phyloP scores from a whole-genome alignment of 2,329 filamentous ascomycete species.

The Botrytis aclada region DNA sequence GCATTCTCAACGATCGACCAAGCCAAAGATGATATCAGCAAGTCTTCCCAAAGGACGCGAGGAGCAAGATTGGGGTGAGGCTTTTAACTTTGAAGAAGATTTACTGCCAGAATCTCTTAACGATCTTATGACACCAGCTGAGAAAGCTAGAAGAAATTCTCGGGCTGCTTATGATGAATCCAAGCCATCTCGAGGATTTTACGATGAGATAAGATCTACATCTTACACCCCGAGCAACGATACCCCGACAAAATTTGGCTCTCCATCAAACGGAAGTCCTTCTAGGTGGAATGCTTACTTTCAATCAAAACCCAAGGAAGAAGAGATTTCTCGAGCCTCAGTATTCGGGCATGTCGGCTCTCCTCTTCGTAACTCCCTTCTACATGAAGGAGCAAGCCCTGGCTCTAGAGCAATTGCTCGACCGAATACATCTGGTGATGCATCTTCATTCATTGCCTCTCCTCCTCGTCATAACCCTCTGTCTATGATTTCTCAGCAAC shows the following conservation, averaged over 20 bases:
- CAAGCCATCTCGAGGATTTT: slow-evolving; percentile 50
- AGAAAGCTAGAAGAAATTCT: slow-evolving; percentile 65
- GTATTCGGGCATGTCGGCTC: slow-evolving; percentile 65
- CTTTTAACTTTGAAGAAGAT: slow-evolving; percentile 84
- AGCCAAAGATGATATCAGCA: slow-evolving; percentile 68
- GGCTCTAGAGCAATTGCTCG: slow-evolving; percentile 44
- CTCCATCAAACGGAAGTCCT: slow-evolving; percentile 55
- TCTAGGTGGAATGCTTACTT: slow-evolving; percentile 61
- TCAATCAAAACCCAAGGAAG: slow-evolving; percentile 56
- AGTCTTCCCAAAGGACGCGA: slow-evolving; percentile 62
- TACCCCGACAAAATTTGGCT: slow-evolving; percentile 56
- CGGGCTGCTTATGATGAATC: slow-evolving; percentile 51
- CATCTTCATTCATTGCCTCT: slow-evolving; percentile 36
- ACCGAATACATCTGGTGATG: slow-evolving; percentile 33
- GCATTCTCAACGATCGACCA: slow-evolving; percentile 63
- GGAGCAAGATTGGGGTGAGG: slow-evolving; percentile 59
- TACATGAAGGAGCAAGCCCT: slow-evolving; percentile 51
- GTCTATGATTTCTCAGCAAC: slow-evolving; percentile 58
- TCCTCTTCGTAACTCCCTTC: slow-evolving; percentile 60
- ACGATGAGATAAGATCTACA: slow-evolving; percentile 45
- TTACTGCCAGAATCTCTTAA: slow-evolving; percentile 73
- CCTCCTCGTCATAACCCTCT: slow-evolving; percentile 45
- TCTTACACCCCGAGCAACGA: slow-evolving; percentile 43
- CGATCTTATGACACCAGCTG: slow-evolving; percentile 63
- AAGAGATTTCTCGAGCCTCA: slow-evolving; percentile 46